Percentiles rank a stretch among this genome's conserved stretches.
phyloP scores from a whole-genome alignment of 2,329 filamentous ascomycete genomes.

The Fusarium tjaetaba region DNA sequence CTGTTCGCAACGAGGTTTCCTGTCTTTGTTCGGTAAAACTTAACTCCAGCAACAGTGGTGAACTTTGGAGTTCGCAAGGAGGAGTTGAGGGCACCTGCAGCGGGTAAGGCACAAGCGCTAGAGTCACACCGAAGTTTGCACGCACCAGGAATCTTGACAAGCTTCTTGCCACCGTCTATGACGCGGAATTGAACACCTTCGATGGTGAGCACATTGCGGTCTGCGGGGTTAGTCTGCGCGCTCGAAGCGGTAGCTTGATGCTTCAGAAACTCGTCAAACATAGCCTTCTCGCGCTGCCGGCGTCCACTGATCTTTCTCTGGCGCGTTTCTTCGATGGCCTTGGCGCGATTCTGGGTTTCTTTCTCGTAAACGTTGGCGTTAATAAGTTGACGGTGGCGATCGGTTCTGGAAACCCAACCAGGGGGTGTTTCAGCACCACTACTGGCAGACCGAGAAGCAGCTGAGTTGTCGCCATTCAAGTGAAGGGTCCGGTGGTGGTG shows the following conservation, averaged over 20 bases:
- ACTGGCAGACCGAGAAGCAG: constrained; percentile 51
- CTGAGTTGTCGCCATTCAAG: constrained; percentile 60
- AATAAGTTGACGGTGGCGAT: constrained; percentile 84
- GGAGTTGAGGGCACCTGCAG: constrained; percentile 66
- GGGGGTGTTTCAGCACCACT: constrained; percentile 47
- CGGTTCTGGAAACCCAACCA: constrained; percentile 75
- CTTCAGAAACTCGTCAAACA: constrained; percentile 55
- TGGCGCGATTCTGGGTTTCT: constrained; percentile 72
- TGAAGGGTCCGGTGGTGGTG: constrained; percentile 68
- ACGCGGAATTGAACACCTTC: constrained; percentile 80
- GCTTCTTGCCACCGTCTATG: constrained; percentile 81
- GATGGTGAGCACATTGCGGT: constrained; percentile 71
- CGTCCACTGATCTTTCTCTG: constrained; percentile 64
- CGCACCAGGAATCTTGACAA: constrained; percentile 77
- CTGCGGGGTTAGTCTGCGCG: constrained; percentile 42
- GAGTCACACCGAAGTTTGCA: background rate
- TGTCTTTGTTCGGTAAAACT: constrained; percentile 85
- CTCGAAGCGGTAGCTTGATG: constrained; percentile 38
- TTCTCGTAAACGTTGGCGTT: constrained; percentile 82
- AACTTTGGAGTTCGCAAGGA: constrained; percentile 78
- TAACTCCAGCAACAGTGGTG: constrained; percentile 77
- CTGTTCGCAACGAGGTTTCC: constrained; percentile 86
- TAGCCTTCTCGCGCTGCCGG: constrained; percentile 68
- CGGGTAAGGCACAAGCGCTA: constrained; percentile 42
- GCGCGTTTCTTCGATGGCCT: constrained; percentile 76